phyloP scores from a whole-genome alignment of 768 basidiomycete genomes.

The Lyophyllum shimeji region DNA sequence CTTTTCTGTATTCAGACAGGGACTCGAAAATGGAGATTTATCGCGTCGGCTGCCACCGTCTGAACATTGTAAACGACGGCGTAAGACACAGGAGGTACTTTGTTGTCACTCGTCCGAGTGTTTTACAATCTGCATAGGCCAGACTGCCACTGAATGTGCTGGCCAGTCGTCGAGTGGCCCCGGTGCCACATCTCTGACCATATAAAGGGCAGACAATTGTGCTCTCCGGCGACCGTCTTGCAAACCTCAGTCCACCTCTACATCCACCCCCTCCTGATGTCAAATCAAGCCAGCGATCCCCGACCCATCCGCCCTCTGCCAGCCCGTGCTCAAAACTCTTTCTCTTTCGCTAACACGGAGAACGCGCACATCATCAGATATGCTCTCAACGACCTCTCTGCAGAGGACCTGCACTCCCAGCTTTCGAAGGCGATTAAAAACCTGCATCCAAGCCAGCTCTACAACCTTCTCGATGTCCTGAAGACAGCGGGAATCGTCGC shows the following conservation, averaged over 20 bases:
- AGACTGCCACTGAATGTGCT: no score
- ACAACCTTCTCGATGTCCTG: neutral
- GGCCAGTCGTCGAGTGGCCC: neutral
- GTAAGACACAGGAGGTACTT: no score
- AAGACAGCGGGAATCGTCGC: neutral
- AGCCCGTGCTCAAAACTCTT: neutral
- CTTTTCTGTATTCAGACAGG: no score
- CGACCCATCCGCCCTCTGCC: neutral
- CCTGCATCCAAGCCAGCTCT: neutral
- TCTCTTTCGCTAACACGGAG: neutral
- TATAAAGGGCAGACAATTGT: neutral
- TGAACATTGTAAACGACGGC: no score
- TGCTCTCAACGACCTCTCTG: neutral
- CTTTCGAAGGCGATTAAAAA: neutral
- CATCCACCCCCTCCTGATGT: neutral
- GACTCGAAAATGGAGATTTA: no score
- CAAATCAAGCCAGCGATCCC: neutral
- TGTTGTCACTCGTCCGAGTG: no score
- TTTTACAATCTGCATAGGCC: no score
- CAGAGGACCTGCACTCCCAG: neutral
- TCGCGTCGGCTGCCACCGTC: no score
- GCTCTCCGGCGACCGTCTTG: no score
- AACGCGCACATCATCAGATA: neutral
- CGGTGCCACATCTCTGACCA: neutral
- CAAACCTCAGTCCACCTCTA: neutral